Base-by-base conservation (phyloP, 495 filamentous ascomycete genomes). In the Platismatia glauca region DNA sequence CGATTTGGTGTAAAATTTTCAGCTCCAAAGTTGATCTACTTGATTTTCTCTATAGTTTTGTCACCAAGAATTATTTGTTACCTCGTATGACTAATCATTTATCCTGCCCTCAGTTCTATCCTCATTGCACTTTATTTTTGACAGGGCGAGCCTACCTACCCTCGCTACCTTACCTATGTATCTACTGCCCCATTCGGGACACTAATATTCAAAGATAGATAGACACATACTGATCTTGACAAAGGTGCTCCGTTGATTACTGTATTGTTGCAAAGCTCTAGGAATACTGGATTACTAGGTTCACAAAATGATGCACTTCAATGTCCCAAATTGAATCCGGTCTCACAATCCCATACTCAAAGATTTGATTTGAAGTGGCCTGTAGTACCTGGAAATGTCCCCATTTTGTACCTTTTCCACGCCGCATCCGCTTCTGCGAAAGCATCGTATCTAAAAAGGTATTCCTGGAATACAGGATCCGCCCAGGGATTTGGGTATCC, bases 381-480 rank as follows among this genome's bases (percentile, higher is more conserved):
- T 38, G 55, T 4, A 31, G 61, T 63, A 20, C 55, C 55, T 39
- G 61, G 61, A 18, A 63, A 63, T 2, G 39, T 52, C 31, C 61
- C 61, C 22, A 15, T 15, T 39, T 63, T 58, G 12, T 64, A 64
- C 41, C 16, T 24, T 46, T 69, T 69, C 77, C 77, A 80, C 33
- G 69, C 70, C 33, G 73, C 69, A 59, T 78, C 68, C 12, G 76
- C 76, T 27, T 71, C 76, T 59, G 74, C 72, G 53, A 77, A 76
- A 15, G 74, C 76, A 69, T 81, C 77, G 70, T 78, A 81, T 2
- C 75, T 78, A 71, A 79, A 76, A 35, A 83, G 60, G 50, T 75
- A 78, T 39, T 68, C 67, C 35, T 76, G 78, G 18, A 77, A 76
- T 35, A 74, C 72, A 3, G 77, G 75, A 69, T 82, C 78, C 11